Conservation (phyloP, 2,329 filamentous ascomycete genomes). For the Pseudocercospora crystallina region DNA sequence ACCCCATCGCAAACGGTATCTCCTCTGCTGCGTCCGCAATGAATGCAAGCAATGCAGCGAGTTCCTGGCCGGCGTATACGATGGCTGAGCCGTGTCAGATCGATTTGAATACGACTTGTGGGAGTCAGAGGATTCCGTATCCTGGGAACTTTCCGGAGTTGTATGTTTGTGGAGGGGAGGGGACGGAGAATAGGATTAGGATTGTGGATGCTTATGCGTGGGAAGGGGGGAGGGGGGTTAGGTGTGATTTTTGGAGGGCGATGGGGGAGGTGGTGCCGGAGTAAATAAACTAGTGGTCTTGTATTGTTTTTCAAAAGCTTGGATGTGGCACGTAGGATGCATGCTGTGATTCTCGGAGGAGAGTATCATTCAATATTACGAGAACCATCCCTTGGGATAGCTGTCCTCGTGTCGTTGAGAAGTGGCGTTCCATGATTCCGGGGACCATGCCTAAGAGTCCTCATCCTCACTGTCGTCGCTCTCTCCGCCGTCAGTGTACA, state of each 20-base stretch:
- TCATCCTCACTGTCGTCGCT: not conserved
- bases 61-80: slow-evolving; percentile 31
- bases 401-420: not conserved
- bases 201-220: slow-evolving; percentile 47
- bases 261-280: slow-evolving; percentile 31
- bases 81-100: slow-evolving; percentile 40
- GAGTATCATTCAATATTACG: no score
- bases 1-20: slow-evolving; percentile 31
- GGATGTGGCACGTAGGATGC: no score
- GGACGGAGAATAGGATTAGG: slow-evolving; percentile 41
- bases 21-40: not conserved
- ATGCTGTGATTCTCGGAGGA: no score
- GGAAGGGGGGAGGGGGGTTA: slow-evolving; percentile 49
- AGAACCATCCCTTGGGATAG: no score
- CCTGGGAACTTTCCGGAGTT: slow-evolving; percentile 5
- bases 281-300: slow-evolving; percentile 12
- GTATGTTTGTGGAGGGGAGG: slow-evolving; percentile 29
- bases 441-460: not conserved
- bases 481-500: not conserved
- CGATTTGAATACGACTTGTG: slow-evolving; percentile 51
- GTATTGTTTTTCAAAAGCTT: not conserved
- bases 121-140: slow-evolving; percentile 24
- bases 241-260: slow-evolving; percentile 49
- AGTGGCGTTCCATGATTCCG: not conserved
- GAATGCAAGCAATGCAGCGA: slow-evolving; percentile 28